Evolutionary conservation across 2,329 filamentous ascomycete genomes (phyloP), one percentile per base, ranked within the genome.

Genomic region (Chrysosporium keratinophilum): DNA sequence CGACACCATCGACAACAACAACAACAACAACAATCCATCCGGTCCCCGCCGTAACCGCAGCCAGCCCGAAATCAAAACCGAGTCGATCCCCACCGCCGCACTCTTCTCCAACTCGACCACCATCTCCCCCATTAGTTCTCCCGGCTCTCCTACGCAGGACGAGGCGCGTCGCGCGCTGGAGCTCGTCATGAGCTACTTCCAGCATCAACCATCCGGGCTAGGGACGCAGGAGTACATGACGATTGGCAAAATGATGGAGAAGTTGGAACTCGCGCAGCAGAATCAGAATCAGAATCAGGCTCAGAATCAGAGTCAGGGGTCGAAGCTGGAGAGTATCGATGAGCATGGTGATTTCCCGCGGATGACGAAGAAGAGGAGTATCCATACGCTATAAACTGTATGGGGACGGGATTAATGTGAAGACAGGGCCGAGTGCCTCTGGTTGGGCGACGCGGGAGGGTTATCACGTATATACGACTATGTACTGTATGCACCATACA

Each of bases 141-240:
- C 83, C 1, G 78, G 71, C 28, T 85, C 85, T 1, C 86, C 85
- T 0, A 88, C 84, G 0, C 86, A 89, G 60, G 89, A 96, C 61
- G 89, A 97, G 67, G 90, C 90, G 3, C 80, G 87, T 39, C 79
- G 82, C 50, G 91, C 90, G 1, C 78, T 94, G 3, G 84, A 91
- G 62, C 83, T 90, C 1, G 80, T 96, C 17, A 79, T 95, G 66
- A 84, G 73, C 56, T 95, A 91, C 65, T 85, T 96, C 66, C 80
- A 88, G 61, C 82, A 83, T 56, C 80, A 85, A 60, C 81, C 83
- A 11, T 71, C 76, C 0, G 84, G 82, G 1, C 79, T 88, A 33
- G 80, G 87, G 14, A 87, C 93, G 63, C 80, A 88, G 45, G 90
- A 96, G 58, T 90, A 85, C 66, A 69, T 87, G 59, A 81, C 82